Percentiles rank a stretch among this genome's conserved stretches.
Conservation (phyloP, 805 yeast genomes). For the Vanderwaltozyma verrucispora region DNA sequence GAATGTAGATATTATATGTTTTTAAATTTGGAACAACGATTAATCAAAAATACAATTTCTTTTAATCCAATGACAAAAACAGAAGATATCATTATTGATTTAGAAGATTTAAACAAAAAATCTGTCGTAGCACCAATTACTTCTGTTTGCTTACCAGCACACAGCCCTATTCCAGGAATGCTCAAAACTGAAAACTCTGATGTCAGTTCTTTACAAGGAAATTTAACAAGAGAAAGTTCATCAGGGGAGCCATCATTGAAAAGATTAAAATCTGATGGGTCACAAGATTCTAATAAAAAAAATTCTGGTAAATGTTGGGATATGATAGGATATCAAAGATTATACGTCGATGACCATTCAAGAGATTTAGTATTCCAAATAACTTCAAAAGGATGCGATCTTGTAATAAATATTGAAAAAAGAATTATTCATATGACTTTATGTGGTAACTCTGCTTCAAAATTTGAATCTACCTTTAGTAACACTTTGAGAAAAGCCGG, state of each 20-base stretch:
- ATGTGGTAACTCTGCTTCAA: slow-evolving; percentile 8
- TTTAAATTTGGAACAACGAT: slow-evolving; percentile 58
- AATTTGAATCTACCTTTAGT: slow-evolving; percentile 11
- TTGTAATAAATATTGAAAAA: slow-evolving; percentile 26
- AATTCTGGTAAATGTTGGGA: slow-evolving; percentile 5
- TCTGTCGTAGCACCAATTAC: background rate
- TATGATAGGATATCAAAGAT: slow-evolving; percentile 34
- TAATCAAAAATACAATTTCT: slow-evolving; percentile 42
- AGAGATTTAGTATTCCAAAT: slow-evolving; percentile 37
- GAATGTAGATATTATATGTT: slow-evolving; percentile 77
- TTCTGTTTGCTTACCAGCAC: background rate
- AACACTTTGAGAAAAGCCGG: slow-evolving; percentile 4
- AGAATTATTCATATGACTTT: slow-evolving; percentile 16
- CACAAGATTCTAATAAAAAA: background rate
- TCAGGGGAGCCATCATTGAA: slow-evolving; percentile 9
- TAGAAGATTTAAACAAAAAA: slow-evolving; percentile 29
- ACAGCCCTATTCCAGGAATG: background rate
- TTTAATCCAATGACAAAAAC: slow-evolving; percentile 40
- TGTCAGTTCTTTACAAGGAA: background rate
- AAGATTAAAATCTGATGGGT: slow-evolving; percentile 7
- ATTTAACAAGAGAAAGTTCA: background rate
- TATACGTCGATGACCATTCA: slow-evolving; percentile 32
- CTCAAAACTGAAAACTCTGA: background rate
- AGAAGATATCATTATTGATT: slow-evolving; percentile 48
- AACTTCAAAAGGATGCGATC: slow-evolving; percentile 22